phyloP scores from a whole-genome alignment of 148 eudicot species.

The Cornus kousa region DNA sequence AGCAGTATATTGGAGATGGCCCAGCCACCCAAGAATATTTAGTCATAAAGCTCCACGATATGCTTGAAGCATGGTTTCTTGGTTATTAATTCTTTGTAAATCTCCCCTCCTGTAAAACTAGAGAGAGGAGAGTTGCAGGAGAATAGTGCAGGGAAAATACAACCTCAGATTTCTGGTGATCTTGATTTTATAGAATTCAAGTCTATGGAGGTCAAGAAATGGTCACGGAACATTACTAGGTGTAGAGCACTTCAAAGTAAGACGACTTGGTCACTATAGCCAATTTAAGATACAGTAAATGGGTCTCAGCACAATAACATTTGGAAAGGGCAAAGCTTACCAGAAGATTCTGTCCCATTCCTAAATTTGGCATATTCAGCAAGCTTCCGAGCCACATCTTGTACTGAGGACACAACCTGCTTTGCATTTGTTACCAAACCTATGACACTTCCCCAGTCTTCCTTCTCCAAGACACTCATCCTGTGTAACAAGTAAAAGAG shows the following conservation, averaged over 20 bases:
- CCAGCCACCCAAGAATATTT: no score
- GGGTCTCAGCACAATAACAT: not conserved
- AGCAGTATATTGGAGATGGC: no score
- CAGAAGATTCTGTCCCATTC: constrained; percentile 41
- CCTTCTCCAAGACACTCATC: constrained; percentile 65
- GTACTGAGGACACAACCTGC: constrained; percentile 81
- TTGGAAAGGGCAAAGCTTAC: constrained; percentile 29
- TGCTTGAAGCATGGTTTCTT: not conserved
- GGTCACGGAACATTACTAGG: not conserved
- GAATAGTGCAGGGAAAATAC: not conserved
- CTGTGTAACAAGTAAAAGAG: constrained; percentile 27
- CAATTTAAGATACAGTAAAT: not conserved
- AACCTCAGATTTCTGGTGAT: not conserved
- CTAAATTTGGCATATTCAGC: constrained; percentile 80
- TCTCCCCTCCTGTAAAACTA: no score
- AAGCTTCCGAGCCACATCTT: constrained; percentile 85
- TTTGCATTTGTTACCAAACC: constrained; percentile 83
- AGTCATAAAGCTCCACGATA: no score
- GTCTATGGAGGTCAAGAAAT: not conserved
- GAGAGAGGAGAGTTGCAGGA: no score
- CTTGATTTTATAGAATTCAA: not conserved
- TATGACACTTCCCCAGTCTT: constrained; percentile 72
- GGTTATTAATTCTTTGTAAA: not conserved
- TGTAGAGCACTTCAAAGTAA: not conserved
- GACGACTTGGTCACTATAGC: not conserved